Evolutionary conservation across 2,329 filamentous ascomycete genomes (phyloP), one percentile per base, ranked within the genome.

Genomic region (Leptographium procerum): DNA sequence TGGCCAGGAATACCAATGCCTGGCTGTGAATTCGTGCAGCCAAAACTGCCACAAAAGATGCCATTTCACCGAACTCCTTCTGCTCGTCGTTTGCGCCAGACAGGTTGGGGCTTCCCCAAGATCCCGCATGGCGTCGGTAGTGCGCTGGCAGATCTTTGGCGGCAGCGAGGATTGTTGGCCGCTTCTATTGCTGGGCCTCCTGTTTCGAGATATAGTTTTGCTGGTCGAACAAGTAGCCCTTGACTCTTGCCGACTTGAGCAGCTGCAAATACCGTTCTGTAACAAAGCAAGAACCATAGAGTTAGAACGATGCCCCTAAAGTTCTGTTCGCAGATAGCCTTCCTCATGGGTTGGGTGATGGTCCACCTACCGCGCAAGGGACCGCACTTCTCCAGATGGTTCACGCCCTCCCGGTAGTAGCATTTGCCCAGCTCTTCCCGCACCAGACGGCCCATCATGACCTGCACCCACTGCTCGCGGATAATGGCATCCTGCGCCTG

Each of bases 301-400:
- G 47, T 26, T 52, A 26, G 14, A 54, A 16, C 13, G 10, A 7
- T 16, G 47, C 56, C 64, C 57, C 62, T 16, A 7, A 24, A 34
- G 29, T 45, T 4, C 29, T 29, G 19, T 5, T 24, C 11, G 29
- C n/a, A n/a, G n/a, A n/a, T 26, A n/a, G 45, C 47, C 16, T 36
- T n/a, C 31, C 6, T 36, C n/a, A n/a, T 36, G 48, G 24, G 22
- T 16, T 24, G 9, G 28, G 34, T 11, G 34, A 7, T 2, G 28
- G 13, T 24, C 13, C 48, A 24, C 86, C 79, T 71, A 94, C 89
- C 88, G 87, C 89, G 80, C 73, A 92, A 72, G 67, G 81, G 77
- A 64, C 88, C 88, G 72, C 89, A 94, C 76, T 92, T 94, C 80
- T 92, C 89, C 71, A 94, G 74, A 71, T 94, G 89, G 73, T 94